These are phyloP conservation scores for Myrmaecium sp. DNA, from an alignment of 2,329 filamentous ascomycete species.

Conservation along the genomic window DNA sequence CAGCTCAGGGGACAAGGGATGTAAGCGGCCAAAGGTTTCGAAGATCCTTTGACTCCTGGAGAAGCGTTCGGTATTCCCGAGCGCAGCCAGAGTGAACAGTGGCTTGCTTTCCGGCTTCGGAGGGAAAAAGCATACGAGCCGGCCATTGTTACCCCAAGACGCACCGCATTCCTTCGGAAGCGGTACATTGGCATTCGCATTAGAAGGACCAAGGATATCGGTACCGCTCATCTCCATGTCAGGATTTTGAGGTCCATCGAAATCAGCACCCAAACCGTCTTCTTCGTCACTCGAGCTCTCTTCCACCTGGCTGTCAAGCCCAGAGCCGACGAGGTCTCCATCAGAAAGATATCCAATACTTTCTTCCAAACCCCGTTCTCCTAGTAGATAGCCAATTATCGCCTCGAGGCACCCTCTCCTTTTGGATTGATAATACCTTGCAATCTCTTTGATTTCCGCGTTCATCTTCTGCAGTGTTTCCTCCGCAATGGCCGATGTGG, in stretches of 20 bases:
- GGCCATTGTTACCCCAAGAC: conserved; percentile 39
- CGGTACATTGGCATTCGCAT: conserved; percentile 48
- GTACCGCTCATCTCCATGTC: conserved; percentile 31
- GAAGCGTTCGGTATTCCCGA: conserved; percentile 30
- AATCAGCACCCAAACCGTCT: conserved; percentile 32
- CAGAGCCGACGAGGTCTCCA: conserved; percentile 32
- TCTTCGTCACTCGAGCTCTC: conserved; percentile 79
- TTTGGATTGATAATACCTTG: conserved; percentile 34
- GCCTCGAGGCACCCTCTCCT: conserved; percentile 43
- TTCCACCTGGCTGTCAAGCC: conserved; percentile 29
- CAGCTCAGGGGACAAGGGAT: conserved; percentile 32
- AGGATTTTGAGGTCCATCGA: conserved; percentile 23
- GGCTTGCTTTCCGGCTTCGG: conserved; percentile 33
- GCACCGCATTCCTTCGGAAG: conserved; percentile 42
- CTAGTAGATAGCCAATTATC: conserved; percentile 42
- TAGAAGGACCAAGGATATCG: conserved; percentile 34
- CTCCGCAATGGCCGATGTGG: conserved; percentile 34
- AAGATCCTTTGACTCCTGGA: conserved; percentile 37
- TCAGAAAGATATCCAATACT: conserved; percentile 37
- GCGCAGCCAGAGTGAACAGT: conserved; percentile 30
- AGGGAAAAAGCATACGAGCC: conserved; percentile 41
- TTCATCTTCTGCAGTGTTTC: conserved; percentile 32
- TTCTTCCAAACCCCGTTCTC: conserved; percentile 41
- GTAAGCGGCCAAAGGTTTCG: conserved; percentile 45
- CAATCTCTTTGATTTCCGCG: conserved; percentile 36